Evolutionary conservation across 768 basidiomycete genomes (phyloP), one percentile per base, ranked within the genome.

Genomic region (Auricularia heimuer): DNA sequence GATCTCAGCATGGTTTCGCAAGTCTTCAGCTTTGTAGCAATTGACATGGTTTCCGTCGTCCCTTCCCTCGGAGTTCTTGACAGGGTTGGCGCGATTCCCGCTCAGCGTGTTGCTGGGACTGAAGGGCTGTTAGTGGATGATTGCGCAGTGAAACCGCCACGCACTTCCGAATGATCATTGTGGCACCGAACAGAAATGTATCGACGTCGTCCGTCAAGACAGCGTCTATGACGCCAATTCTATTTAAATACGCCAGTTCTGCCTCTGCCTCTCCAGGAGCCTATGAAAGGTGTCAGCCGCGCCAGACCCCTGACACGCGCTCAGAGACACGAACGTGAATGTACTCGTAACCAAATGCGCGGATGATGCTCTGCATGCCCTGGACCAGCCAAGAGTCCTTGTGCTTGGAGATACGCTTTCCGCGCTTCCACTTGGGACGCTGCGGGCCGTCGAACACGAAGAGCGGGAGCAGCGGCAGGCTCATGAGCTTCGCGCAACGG

Each of bases 181-280:
- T 82, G 1, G 92, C 94, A 24, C 94, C 94, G 67, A 98, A 98
- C 2, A 97, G 76, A 71, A 96, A 88, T 64, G 86, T 94, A 71
- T 98, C 94, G 1, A 94, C 94, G 70, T 97, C 95, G 73, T 98
- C 95, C 0, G 94, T 91, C 54, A 95, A 80, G 33, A 97, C 83
- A 0, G 87, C 92, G 71, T 98, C 95, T 64, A 98, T 89, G 63
- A 89, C 74, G 2, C 92, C 92, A 54, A 87, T 83, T 3, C 82
- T 79, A 69, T 93, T 94, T 63, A 98, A 79, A 67, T 90, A 88
- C 0, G 94, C 94, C 2, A 98, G 79, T 71, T 96, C 94, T 0
- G 94, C 94, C 74, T 98, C 95, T 0, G 95, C 95, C 75, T 97
- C 95, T 18, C 92, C 94, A 4, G 94, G 94, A 16, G 93, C 79